A percentile compares a stretch with the other conserved stretches of the same genome.
Evolutionary conservation across 305 asterid genomes (phyloP).

Genomic region (Stenogyne calaminthoides): DNA sequence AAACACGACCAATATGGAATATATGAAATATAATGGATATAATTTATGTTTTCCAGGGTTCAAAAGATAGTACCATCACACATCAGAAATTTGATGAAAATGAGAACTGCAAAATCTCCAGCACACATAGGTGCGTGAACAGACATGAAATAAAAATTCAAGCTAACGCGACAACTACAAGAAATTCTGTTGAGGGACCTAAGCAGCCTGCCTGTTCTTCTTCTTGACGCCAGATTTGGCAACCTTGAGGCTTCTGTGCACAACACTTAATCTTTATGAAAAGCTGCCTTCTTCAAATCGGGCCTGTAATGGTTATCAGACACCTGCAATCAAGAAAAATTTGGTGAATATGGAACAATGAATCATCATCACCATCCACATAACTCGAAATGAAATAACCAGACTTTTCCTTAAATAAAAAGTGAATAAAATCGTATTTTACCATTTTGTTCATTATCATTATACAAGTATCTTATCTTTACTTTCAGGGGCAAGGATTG

Average conservation of each 20-base stretch:
- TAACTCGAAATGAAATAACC: background rate
- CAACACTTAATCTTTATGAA: constrained; percentile 63
- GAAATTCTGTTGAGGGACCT: constrained; percentile 25
- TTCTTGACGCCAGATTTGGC: constrained; percentile 81
- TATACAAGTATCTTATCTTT: background rate
- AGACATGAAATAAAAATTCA: background rate
- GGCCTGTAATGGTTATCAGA: constrained; percentile 74
- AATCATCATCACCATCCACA: background rate
- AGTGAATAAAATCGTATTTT: background rate
- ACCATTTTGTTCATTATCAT: background rate
- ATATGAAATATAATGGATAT: background rate
- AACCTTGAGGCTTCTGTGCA: constrained; percentile 82
- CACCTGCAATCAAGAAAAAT: constrained; percentile 46
- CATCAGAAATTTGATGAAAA: background rate
- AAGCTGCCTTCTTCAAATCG: constrained; percentile 88
- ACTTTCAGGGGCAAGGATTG: background rate
- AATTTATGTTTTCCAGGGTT: background rate
- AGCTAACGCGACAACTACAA: background rate
- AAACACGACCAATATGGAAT: background rate
- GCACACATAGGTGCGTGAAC: background rate
- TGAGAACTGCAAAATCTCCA: constrained; percentile 12
- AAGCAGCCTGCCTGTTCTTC: constrained; percentile 73
- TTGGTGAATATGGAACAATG: background rate
- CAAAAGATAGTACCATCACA: constrained; percentile 12
- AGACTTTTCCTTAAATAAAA: background rate